Base-by-base conservation (phyloP, 2,329 filamentous ascomycete species). In the Ophioceras dolichostomum region DNA sequence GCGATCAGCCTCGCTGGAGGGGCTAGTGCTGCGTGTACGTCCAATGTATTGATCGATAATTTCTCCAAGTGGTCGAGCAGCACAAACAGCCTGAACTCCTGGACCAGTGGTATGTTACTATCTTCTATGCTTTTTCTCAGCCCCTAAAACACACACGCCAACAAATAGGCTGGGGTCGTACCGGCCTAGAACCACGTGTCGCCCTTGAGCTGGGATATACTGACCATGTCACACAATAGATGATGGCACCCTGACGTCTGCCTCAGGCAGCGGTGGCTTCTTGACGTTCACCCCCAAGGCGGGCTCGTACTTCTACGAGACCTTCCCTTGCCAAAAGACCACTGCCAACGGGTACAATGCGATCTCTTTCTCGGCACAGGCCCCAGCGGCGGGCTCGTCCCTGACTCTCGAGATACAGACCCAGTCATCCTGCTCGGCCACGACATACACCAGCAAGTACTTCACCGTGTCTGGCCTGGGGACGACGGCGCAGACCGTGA, bases 221-320 rank as follows among this genome's bases (percentile, higher is more conserved):
- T 31, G 5, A 38, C 17, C 20, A 7, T 14, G 14, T 10, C 2
- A n/a, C 10, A n/a, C n/a, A n/a, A n/a, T 42, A 71, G 68, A 73
- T 44, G 69, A 73, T 54, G 61, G 55, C 12, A 57, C 59, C 40
- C 70, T 68, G 57, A 55, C 53, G 5, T 50, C 43, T 51, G 61
- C 48, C 49, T 65, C 49, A 32, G 61, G 56, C 24, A 54, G 54
- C 12, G 53, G 53, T 12, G 62, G 63, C 33, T 60, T 65, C 21
- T 58, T 73, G 17, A 61, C 59, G 7, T 68, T 74, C 52, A 65
- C 60, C n/a, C 64, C 66, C 22, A 65, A 61, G 42, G 47, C 56
- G 13, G 47, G 45, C 19, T 64, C 67, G 10, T 73, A 73, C 54
- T 72, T 70, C 43, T 73, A 73, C 47, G 68, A 70, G 49, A 65